These are phyloP conservation scores for Entelexis paramagnoliae DNA, from an alignment of 1,139 yeast species.

Conservation along the genomic window DNA sequence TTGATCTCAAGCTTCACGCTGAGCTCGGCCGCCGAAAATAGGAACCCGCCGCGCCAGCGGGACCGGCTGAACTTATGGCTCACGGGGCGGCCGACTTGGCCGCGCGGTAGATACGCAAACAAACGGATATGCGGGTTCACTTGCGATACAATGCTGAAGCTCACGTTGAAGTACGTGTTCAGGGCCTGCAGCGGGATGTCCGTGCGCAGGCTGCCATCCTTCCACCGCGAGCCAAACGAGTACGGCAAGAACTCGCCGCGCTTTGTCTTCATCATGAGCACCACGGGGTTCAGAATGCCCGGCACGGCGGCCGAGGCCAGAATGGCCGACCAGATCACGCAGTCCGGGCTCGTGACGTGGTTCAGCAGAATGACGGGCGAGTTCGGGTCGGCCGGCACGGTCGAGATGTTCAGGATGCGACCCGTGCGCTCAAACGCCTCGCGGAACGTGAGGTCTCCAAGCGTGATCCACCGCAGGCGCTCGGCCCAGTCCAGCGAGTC, in stretches of 20 bases:
- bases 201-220: constrained; percentile 62
- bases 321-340: constrained; percentile 72
- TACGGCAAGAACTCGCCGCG: constrained; percentile 47
- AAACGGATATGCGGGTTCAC: constrained; percentile 74
- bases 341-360: constrained; percentile 65
- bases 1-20: constrained; percentile 59
- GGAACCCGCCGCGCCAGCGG: constrained; percentile 60
- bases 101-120: constrained; percentile 69
- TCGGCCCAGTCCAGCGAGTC: constrained; percentile 69
- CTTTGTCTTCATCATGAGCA: constrained; percentile 52
- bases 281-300: constrained; percentile 74
- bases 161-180: constrained; percentile 68
- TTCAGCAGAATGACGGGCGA: constrained; percentile 74
- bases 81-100: constrained; percentile 73
- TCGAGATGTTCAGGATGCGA: constrained; percentile 56
- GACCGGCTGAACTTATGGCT: constrained; percentile 48
- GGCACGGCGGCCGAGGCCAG: constrained; percentile 78
- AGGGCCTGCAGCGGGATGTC: constrained; percentile 61
- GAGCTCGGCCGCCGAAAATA: constrained; percentile 63
- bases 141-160: constrained; percentile 67
- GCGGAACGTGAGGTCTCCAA: constrained; percentile 60
- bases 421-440: constrained; percentile 65
- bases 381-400: constrained; percentile 75
- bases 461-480: constrained; percentile 57
- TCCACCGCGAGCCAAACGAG: constrained; percentile 65